Evolutionary conservation across 768 basidiomycete species (phyloP).

Genomic region (Auricularia sp.): DNA sequence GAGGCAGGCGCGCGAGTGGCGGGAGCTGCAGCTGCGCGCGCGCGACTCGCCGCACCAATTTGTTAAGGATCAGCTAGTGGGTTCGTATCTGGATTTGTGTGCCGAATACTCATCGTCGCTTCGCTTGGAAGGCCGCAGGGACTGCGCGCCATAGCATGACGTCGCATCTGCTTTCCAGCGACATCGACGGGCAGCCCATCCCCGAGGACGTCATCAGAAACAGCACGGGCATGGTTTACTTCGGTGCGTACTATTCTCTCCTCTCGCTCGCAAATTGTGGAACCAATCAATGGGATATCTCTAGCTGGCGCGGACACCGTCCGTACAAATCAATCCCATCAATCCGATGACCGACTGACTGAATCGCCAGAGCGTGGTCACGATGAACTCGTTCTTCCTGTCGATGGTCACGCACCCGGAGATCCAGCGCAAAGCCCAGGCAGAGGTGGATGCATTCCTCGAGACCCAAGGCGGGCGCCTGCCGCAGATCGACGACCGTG

Average conservation of each 20-base stretch:
- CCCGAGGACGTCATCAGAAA: background rate
- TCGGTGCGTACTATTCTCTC: background rate
- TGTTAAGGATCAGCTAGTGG: conserved; percentile 28
- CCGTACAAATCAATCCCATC: background rate
- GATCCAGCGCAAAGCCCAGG: conserved; percentile 11
- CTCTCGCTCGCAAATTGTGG: background rate
- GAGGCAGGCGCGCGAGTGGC: conserved; percentile 19
- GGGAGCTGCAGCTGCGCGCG: background rate
- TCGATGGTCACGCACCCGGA: conserved; percentile 18
- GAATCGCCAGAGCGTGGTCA: conserved; percentile 5
- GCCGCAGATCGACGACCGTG: conserved; percentile 42
- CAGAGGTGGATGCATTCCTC: background rate
- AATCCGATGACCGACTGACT: background rate
- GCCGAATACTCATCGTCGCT: conserved; percentile 23
- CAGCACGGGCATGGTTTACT: background rate
- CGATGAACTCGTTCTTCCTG: conserved; percentile 9
- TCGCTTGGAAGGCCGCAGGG: conserved; percentile 18
- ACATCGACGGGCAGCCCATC: background rate
- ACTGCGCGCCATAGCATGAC: background rate
- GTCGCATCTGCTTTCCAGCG: background rate
- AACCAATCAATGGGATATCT: background rate
- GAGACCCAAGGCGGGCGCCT: background rate
- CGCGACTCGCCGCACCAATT: conserved; percentile 38
- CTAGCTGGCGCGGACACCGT: background rate
- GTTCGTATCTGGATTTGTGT: background rate